These are phyloP conservation scores for Helichrysum umbraculigerum DNA, from an alignment of 129 eudicot species.

Conservation along the genomic window DNA sequence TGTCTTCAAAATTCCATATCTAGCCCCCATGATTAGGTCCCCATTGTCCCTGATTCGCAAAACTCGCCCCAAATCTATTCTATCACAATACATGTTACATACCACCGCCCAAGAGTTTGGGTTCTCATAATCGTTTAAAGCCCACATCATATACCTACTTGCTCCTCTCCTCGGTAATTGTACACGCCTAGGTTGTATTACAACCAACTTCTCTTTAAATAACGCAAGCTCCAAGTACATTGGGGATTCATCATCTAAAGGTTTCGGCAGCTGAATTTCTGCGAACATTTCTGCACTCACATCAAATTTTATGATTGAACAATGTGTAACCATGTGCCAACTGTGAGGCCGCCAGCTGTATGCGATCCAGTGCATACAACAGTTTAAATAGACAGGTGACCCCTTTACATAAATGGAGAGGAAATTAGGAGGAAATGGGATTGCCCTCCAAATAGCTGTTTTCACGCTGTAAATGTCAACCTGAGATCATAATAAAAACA, in stretches of 20 bases:
- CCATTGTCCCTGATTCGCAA: background rate
- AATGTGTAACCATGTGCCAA: background rate
- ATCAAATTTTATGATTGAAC: background rate
- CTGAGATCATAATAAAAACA: too few relatives aligned
- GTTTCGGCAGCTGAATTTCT: background rate
- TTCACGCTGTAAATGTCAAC: too few relatives aligned
- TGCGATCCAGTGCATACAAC: background rate
- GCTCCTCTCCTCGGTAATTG: background rate
- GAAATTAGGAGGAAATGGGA: background rate
- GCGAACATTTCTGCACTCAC: background rate
- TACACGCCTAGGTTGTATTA: background rate
- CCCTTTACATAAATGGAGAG: background rate
- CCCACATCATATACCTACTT: background rate
- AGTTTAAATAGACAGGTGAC: background rate
- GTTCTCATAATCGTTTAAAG: background rate
- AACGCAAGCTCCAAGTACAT: background rate
- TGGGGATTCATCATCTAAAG: background rate
- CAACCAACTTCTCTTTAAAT: background rate
- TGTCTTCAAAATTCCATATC: background rate
- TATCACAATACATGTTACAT: background rate
- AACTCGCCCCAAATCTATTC: background rate
- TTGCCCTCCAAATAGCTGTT: background rate
- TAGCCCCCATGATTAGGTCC: slow-evolving; percentile 6
- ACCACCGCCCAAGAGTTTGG: background rate
- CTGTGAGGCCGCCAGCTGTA: background rate